These are phyloP conservation scores for Rhizopogon vinicolor DNA, from an alignment of 768 basidiomycete genomes.

Conservation along the genomic window DNA sequence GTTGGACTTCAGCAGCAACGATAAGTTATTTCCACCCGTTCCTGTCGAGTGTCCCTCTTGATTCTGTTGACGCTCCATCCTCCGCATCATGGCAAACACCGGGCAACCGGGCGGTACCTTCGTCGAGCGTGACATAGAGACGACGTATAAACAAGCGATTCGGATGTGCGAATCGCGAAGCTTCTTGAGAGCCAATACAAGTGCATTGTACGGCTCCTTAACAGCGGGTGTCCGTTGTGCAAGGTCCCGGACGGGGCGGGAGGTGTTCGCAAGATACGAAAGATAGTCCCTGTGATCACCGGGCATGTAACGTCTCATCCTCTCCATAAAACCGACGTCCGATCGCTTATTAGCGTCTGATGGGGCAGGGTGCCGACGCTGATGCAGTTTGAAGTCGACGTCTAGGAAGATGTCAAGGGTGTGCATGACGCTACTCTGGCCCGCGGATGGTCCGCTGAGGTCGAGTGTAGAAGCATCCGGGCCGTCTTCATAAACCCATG, in stretches of 20 bases:
- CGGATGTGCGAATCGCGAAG: slow-evolving; percentile 88
- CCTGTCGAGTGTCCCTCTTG: slow-evolving; percentile 61
- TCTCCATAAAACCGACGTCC: slow-evolving; percentile 81
- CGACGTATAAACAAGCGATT: slow-evolving; percentile 82
- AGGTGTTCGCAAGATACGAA: slow-evolving; percentile 51
- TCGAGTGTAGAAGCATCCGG: slow-evolving; percentile 52
- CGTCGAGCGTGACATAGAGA: slow-evolving; percentile 74
- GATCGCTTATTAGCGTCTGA: slow-evolving; percentile 61
- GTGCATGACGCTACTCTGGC: slow-evolving; percentile 90
- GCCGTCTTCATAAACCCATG: slow-evolving; percentile 81
- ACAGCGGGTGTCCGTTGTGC: slow-evolving; percentile 54
- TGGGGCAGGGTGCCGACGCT: slow-evolving; percentile 63
- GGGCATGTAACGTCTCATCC: slow-evolving; percentile 96
- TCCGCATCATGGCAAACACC: slow-evolving; percentile 50
- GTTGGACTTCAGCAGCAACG: slow-evolving; percentile 80
- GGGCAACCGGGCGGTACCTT: slow-evolving; percentile 43
- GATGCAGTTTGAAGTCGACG: slow-evolving; percentile 80
- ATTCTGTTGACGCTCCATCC: slow-evolving; percentile 37
- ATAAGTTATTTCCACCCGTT: slow-evolving; percentile 86
- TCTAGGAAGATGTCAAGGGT: slow-evolving; percentile 83
- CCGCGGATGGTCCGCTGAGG: slow-evolving; percentile 86
- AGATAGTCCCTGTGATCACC: slow-evolving; percentile 86
- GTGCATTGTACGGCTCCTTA: slow-evolving; percentile 73
- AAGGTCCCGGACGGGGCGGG: slow-evolving; percentile 59
- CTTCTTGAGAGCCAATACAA: slow-evolving; percentile 72